Conservation (phyloP, 129 eudicot genomes). For the Escallonia herrerae region DNA sequence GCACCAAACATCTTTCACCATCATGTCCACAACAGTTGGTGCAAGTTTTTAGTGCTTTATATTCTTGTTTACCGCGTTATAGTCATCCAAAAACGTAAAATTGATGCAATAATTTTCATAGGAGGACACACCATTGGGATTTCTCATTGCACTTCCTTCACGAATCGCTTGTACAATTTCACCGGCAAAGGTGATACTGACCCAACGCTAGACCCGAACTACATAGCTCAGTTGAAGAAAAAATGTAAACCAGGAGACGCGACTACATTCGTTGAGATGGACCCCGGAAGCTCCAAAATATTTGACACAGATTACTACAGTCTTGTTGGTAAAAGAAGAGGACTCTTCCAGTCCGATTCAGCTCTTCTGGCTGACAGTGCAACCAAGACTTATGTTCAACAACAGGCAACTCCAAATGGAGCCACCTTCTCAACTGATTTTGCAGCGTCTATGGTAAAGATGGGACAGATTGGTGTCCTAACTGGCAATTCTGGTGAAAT, state of each 20-base stretch:
- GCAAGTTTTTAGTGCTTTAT: no score
- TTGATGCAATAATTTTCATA: neutral
- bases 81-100: no score
- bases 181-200: constrained; percentile 62
- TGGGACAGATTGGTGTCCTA: constrained; percentile 65
- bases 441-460: constrained; percentile 46
- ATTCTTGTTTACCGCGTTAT: no score
- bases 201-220: constrained; percentile 53
- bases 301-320: constrained; percentile 47
- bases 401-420: constrained; percentile 26
- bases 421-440: constrained; percentile 48
- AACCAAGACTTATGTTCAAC: constrained; percentile 42
- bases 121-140: constrained; percentile 70
- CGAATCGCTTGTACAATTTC: constrained; percentile 59
- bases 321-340: constrained; percentile 46
- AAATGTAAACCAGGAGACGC: constrained; percentile 38
- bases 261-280: constrained; percentile 46
- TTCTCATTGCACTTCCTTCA: constrained; percentile 46
- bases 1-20: no score
- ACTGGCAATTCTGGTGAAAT: constrained; percentile 52
- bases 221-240: constrained; percentile 25
- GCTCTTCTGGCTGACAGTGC: constrained; percentile 43
- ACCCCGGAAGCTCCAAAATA: constrained; percentile 41
- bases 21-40: no score
- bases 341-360: constrained; percentile 55